Base-by-base conservation (phyloP, 257 asterid species). In the Solanum piurae region DNA sequence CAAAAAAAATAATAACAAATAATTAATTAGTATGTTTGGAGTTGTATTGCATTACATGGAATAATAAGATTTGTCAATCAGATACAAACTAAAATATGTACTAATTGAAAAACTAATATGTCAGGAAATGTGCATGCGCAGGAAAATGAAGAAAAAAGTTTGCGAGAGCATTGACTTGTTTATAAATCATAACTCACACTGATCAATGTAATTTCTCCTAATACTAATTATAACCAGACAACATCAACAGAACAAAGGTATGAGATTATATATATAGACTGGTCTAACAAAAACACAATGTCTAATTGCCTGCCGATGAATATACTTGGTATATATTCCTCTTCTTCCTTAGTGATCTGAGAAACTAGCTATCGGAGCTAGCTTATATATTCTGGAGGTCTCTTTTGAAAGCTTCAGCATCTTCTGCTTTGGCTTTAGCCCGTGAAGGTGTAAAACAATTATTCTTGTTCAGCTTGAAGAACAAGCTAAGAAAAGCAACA, bases 271-370 rank as follows among this genome's bases (percentile, higher is more conserved):
- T 29, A 29, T 29, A 58, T 21, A 83, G 71, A 71, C 72, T 36
- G 86, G 46, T 36, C 42, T 85, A 33, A 77, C 27, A 66, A 68
- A 88, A 36, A 33, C 66, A 87, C 82, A 85, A 85, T 79, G 29
- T 87, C 72, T 29, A 29, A 29, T 88, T 86, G 94, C 99, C 94
- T 93, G 93, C 88, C 90, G 89, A 86, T 90, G 90, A 86, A 87
- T 89, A 90, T 85, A 36, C 52, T 74, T 21, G 49, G 82, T 29
- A 29, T 29, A 29, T 36, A 74, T 83, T 92, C 95, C 87, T 91
- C 92, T 92, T 91, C 94, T 89, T 84, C 92, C 89, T 87, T 86
- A 62, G 92, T 86, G 72, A 90, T 83, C 58, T 86, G 92, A 87
- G 91, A 89, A 72, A 86, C 83, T 86, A 91, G 86, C 89, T 91